Percentiles rank a stretch among this genome's conserved stretches.
Conservation (phyloP, 2,329 filamentous ascomycete genomes). For the Penicillium hordei region DNA sequence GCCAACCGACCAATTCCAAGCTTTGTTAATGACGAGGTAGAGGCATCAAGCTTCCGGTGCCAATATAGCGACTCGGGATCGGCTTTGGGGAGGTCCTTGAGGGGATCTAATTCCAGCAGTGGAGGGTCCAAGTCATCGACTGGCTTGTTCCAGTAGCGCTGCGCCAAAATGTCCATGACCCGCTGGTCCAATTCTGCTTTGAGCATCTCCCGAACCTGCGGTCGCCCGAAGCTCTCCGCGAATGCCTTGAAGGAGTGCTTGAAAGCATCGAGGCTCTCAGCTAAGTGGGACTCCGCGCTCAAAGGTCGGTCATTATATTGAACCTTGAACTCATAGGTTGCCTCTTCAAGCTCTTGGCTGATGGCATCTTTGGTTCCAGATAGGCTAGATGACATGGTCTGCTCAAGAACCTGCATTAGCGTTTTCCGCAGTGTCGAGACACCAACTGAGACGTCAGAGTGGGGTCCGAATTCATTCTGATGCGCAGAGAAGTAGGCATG, state of each 20-base stretch:
- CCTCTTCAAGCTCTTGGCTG: slow-evolving; percentile 90
- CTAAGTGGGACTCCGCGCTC: slow-evolving; percentile 93
- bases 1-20: slow-evolving; percentile 89
- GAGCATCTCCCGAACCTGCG: slow-evolving; percentile 83
- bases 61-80: slow-evolving; percentile 85
- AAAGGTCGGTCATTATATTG: slow-evolving; percentile 97
- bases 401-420: slow-evolving; percentile 93
- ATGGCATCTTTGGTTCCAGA: slow-evolving; percentile 90
- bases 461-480: slow-evolving; percentile 72
- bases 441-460: slow-evolving; percentile 72
- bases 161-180: slow-evolving; percentile 87
- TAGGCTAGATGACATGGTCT: slow-evolving; percentile 92
- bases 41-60: slow-evolving; percentile 91
- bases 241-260: slow-evolving; percentile 98
- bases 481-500: slow-evolving; percentile 82
- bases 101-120: slow-evolving; percentile 66
- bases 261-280: slow-evolving; percentile 91
- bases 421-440: slow-evolving; percentile 88
- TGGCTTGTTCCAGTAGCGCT: slow-evolving; percentile 96
- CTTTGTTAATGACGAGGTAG: slow-evolving; percentile 85
- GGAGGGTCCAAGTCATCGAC: slow-evolving; percentile 74
- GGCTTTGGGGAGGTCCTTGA: slow-evolving; percentile 78
- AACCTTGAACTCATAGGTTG: slow-evolving; percentile 98
- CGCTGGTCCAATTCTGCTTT: slow-evolving; percentile 94
- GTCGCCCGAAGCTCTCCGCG: slow-evolving; percentile 81